These are phyloP conservation scores for Cornus suecica DNA, from an alignment of 148 eudicot species.

Conservation along the genomic window DNA sequence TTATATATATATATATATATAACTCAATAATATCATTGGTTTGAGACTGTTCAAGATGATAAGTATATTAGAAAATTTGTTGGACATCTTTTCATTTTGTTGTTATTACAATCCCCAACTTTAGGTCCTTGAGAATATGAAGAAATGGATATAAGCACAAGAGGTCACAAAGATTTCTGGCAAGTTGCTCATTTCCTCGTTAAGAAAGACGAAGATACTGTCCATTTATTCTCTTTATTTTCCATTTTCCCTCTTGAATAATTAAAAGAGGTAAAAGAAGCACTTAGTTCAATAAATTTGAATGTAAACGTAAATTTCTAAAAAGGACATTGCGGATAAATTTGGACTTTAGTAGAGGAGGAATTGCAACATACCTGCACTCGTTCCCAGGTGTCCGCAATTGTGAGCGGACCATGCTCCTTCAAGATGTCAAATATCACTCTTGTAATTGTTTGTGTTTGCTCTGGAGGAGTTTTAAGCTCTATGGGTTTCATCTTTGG, in stretches of 20 bases:
- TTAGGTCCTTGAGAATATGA: background rate
- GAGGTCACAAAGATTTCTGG: background rate
- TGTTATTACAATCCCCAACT: background rate
- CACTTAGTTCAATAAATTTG: too few species aligned
- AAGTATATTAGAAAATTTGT: background rate
- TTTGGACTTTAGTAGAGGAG: background rate
- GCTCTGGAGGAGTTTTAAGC: conserved; percentile 70
- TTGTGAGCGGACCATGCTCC: conserved; percentile 87
- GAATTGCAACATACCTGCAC: conserved; percentile 48
- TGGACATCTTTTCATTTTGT: background rate
- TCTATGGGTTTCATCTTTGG: conserved; percentile 78
- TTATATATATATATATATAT: background rate
- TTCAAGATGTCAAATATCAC: conserved; percentile 69
- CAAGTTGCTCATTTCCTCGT: background rate
- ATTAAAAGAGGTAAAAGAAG: background rate
- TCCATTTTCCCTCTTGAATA: background rate
- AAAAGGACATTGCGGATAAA: background rate
- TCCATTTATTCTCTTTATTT: background rate
- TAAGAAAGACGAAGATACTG: background rate
- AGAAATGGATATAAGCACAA: background rate
- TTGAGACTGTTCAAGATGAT: too few species aligned
- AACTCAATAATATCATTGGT: background rate
- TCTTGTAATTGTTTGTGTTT: conserved; percentile 80
- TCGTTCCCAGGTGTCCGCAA: conserved; percentile 78
- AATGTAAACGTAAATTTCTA: background rate